A percentile compares a stretch with the other conserved stretches of the same genome.
phyloP scores from a whole-genome alignment of 83 land plant species.

The Picea mariana region DNA sequence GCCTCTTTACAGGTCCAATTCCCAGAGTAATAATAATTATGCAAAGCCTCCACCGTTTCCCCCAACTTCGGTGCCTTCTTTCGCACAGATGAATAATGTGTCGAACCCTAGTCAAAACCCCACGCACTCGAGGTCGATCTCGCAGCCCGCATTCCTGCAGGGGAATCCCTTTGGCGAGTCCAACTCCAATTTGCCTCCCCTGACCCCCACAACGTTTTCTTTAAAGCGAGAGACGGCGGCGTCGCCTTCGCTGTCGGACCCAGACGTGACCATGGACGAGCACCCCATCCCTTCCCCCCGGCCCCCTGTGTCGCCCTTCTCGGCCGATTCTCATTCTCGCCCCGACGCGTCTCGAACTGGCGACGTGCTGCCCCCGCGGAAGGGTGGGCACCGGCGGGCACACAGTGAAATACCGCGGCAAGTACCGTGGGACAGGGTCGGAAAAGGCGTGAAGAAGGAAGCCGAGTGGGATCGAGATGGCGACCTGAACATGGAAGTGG shows the following conservation, averaged over 20 bases:
- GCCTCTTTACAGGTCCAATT: too few species aligned
- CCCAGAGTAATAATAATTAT: neutral
- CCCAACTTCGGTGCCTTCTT: conserved; percentile 2
- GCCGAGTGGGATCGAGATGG: conserved; percentile 3
- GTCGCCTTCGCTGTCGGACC: neutral
- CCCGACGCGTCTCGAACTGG: neutral
- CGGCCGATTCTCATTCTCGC: neutral
- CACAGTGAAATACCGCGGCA: neutral
- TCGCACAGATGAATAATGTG: too few species aligned
- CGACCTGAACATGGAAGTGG: conserved; percentile 14
- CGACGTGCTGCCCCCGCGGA: neutral
- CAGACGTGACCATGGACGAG: neutral
- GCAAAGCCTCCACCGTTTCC: conserved; percentile 7
- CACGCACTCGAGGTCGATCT: conserved; percentile 6
- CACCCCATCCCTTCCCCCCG: neutral
- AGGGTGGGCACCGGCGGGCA: neutral
- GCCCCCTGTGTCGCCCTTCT: neutral
- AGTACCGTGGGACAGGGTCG: neutral
- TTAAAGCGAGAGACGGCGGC: neutral
- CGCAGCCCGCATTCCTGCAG: conserved; percentile 8
- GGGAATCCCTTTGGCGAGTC: conserved; percentile 2
- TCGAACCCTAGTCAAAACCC: neutral
- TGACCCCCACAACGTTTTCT: neutral
- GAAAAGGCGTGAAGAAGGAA: neutral
- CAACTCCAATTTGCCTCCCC: neutral